Conservation (phyloP, 257 asterid genomes). For the Dorcoceras hygrometricum region DNA sequence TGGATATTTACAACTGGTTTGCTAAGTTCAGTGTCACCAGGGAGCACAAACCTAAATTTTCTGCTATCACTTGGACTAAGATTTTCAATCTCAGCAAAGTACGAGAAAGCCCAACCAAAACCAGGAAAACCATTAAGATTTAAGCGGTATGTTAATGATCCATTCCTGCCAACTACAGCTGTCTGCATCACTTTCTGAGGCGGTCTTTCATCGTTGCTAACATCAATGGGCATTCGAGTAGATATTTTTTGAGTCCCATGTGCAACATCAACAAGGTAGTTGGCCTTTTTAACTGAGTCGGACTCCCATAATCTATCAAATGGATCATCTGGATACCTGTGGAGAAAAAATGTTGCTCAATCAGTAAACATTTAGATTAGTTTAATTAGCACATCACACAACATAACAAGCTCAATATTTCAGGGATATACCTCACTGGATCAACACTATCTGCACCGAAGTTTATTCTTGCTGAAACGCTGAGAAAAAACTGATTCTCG, state of each 20-base stretch:
- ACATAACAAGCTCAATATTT: neutral
- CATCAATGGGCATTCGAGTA: conserved; percentile 66
- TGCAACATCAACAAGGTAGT: conserved; percentile 93
- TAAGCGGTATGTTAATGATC: conserved; percentile 81
- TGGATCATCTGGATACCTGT: conserved; percentile 80
- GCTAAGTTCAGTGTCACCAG: conserved; percentile 71
- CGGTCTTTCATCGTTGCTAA: conserved; percentile 57
- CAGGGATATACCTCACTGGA: conserved; percentile 52
- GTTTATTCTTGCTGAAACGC: conserved; percentile 89
- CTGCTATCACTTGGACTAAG: conserved; percentile 55
- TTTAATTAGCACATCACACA: neutral
- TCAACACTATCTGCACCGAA: conserved; percentile 79
- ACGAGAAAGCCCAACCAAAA: conserved; percentile 89
- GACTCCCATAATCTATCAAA: conserved; percentile 93
- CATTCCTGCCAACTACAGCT: conserved; percentile 97
- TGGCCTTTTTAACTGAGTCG: conserved; percentile 74
- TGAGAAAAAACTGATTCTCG: conserved; percentile 76
- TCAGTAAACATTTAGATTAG: neutral
- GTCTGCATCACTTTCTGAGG: conserved; percentile 98
- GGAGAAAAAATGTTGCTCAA: neutral
- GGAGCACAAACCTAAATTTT: conserved; percentile 74
- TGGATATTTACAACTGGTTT: conserved; percentile 78
- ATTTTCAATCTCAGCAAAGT: conserved; percentile 90
- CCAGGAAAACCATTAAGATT: conserved; percentile 94
- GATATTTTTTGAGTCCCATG: conserved; percentile 86